Conservation (phyloP, 1,139 yeast species). For the Wickerhamomyces sp. region DNA sequence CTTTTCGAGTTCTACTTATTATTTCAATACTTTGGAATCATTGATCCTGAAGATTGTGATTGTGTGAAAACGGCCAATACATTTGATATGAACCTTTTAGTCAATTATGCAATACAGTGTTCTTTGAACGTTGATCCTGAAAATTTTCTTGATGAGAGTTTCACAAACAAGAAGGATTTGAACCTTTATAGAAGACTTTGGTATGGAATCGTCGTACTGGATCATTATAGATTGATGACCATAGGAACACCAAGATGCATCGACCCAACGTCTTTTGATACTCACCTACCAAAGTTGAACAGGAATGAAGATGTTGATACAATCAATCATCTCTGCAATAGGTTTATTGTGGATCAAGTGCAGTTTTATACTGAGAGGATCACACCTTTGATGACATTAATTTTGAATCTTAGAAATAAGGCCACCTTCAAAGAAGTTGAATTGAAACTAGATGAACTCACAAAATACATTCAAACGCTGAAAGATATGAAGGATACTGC, state of each 20-base stretch:
- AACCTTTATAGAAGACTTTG: slow-evolving; percentile 21
- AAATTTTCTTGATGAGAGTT: neutral
- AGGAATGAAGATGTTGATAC: slow-evolving; percentile 2
- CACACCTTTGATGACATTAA: slow-evolving; percentile 12
- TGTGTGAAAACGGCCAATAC: slow-evolving; percentile 13
- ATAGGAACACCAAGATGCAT: slow-evolving; percentile 19
- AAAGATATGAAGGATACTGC: slow-evolving; percentile 13
- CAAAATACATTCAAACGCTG: slow-evolving; percentile 3
- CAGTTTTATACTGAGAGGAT: slow-evolving; percentile 8
- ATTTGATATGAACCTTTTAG: slow-evolving; percentile 14
- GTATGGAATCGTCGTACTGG: slow-evolving; percentile 15
- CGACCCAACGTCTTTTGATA: slow-evolving; percentile 13
- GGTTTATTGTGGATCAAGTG: slow-evolving; percentile 10
- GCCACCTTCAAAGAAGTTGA: slow-evolving; percentile 14
- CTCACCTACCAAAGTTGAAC: slow-evolving; percentile 18
- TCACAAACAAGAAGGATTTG: slow-evolving; percentile 4
- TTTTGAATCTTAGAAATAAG: slow-evolving; percentile 13
- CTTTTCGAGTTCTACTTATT: slow-evolving; percentile 17
- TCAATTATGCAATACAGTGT: slow-evolving; percentile 16
- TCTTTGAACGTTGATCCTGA: slow-evolving; percentile 20
- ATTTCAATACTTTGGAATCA: slow-evolving; percentile 10
- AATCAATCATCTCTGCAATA: slow-evolving; percentile 13
- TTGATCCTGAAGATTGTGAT: slow-evolving; percentile 20
- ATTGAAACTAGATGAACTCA: slow-evolving; percentile 8
- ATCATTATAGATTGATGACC: slow-evolving; percentile 15